phyloP scores from a whole-genome alignment of 768 basidiomycete species.

The Phanerochaete sordida region DNA sequence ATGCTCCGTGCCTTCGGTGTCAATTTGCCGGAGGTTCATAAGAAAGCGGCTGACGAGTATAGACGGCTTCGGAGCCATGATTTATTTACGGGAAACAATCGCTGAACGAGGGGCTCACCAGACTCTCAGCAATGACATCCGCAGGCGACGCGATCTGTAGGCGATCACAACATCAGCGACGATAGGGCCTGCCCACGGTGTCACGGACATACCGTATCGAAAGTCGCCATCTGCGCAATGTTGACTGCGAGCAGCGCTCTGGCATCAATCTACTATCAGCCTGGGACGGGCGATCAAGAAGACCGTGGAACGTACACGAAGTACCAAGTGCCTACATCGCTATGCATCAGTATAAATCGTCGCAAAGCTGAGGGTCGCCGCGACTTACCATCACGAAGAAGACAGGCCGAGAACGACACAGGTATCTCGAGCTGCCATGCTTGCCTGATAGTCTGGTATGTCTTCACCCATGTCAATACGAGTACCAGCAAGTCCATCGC shows the following conservation, averaged over 20 bases:
- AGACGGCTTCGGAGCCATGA: background rate
- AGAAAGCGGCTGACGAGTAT: slow-evolving; percentile 3
- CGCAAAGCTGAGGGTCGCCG: too few species aligned
- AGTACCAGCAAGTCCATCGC: background rate
- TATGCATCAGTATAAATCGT: too few species aligned
- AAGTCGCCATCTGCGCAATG: background rate
- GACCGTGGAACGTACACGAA: background rate
- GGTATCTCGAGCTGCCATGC: background rate
- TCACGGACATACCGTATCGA: background rate
- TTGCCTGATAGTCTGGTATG: background rate
- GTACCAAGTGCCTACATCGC: background rate
- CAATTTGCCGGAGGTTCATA: slow-evolving; percentile 2
- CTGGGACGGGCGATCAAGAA: too few species aligned
- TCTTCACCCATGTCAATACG: background rate
- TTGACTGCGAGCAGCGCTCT: background rate
- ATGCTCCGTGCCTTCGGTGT: too few species aligned
- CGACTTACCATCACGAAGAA: slow-evolving; percentile 2
- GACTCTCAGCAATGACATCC: too few species aligned
- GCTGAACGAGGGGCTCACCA: too few species aligned
- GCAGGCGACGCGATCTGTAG: too few species aligned
- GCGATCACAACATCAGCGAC: too few species aligned
- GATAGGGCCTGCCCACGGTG: too few species aligned
- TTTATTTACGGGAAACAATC: too few species aligned
- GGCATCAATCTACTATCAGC: too few species aligned
- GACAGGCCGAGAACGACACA: background rate